phyloP scores from a whole-genome alignment of 2,329 filamentous ascomycete species.

The Pseudocercospora vitis region DNA sequence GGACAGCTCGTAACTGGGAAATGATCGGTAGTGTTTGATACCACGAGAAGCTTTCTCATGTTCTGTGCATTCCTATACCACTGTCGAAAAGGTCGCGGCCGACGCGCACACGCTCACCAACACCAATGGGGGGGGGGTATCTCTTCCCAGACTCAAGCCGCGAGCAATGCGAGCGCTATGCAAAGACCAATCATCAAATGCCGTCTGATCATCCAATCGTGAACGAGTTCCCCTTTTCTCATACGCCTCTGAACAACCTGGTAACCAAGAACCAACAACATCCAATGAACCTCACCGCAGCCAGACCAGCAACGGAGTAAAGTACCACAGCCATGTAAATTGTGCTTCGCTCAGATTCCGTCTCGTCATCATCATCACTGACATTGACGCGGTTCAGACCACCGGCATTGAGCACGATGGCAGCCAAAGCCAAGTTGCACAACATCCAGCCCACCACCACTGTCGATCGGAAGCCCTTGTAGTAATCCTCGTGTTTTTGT shows the following conservation, averaged over 20 bases:
- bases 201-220: conserved; percentile 13
- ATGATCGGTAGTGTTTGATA: too few species aligned
- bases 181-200: conserved; percentile 10
- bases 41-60: not conserved
- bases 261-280: conserved; percentile 91
- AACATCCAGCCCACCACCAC: conserved; percentile 97
- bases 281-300: conserved; percentile 82
- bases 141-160: conserved; percentile 7
- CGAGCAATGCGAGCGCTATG: not conserved
- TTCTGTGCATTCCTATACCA: conserved; percentile 6
- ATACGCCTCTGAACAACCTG: conserved; percentile 68
- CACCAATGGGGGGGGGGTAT: conserved; percentile 23
- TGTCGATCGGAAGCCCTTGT: conserved; percentile 88
- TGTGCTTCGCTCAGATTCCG: conserved; percentile 61
- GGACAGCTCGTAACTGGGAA: too few species aligned
- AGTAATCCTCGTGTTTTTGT: conserved; percentile 96
- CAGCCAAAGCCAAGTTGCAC: conserved; percentile 84
- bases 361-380: conserved; percentile 42
- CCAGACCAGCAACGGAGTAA: conserved; percentile 84
- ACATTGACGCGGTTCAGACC: conserved; percentile 31
- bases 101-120: conserved; percentile 12
- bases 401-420: conserved; percentile 70
- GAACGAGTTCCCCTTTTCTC: conserved; percentile 11
- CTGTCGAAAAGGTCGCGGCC: conserved; percentile 6
- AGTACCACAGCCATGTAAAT: conserved; percentile 85